These are phyloP conservation scores for Hippophae gyantsensis DNA, from an alignment of 306 rosid species.

Conservation along the genomic window DNA sequence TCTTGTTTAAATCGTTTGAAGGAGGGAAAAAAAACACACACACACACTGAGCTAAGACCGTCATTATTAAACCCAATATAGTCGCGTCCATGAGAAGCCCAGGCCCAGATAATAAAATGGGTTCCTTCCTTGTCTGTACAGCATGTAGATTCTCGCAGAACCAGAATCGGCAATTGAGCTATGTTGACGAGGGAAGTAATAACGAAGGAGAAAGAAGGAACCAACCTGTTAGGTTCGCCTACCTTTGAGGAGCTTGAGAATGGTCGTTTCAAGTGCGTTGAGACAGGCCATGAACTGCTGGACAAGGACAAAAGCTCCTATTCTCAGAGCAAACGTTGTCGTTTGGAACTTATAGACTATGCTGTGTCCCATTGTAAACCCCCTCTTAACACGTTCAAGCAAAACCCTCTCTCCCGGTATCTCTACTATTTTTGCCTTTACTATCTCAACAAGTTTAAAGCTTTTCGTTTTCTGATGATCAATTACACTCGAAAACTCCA, in stretches of 20 bases:
- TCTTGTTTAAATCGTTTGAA: too few relatives aligned
- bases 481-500: background rate
- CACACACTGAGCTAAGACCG: too few relatives aligned
- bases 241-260: conserved; percentile 54
- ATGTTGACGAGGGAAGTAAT: conserved; percentile 34
- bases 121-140: too few relatives aligned
- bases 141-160: too few relatives aligned
- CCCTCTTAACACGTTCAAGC: conserved; percentile 78
- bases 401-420: conserved; percentile 75
- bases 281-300: conserved; percentile 78
- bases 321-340: conserved; percentile 75
- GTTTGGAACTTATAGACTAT: conserved; percentile 70
- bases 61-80: too few relatives aligned
- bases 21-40: too few relatives aligned
- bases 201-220: conserved; percentile 49
- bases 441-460: background rate
- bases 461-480: background rate
- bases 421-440: background rate
- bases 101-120: too few relatives aligned
- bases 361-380: conserved; percentile 49
- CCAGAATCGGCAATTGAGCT: background rate
- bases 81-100: too few relatives aligned
- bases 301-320: conserved; percentile 52
- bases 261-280: conserved; percentile 70
- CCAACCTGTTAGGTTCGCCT: conserved; percentile 60